Evolutionary conservation across 2,329 filamentous ascomycete genomes (phyloP).

Genomic region (Colletotrichum musae): DNA sequence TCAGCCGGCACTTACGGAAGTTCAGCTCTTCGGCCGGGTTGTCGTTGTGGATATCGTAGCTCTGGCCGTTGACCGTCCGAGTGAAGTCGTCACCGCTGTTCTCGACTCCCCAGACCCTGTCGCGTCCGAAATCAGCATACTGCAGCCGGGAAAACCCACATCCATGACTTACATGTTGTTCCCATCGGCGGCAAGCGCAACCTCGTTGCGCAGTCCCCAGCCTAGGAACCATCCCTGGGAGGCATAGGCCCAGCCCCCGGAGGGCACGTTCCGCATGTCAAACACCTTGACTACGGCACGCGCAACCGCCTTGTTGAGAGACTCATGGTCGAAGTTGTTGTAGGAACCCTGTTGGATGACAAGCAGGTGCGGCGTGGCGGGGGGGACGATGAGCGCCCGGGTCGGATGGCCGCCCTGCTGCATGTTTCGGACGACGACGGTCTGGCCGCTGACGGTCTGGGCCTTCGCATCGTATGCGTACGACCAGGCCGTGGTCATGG

Average conservation of each 20-base stretch:
- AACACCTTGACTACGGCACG: conserved; percentile 60
- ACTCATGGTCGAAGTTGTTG: conserved; percentile 55
- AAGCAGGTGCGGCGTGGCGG: conserved; percentile 53
- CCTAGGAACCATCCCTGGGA: conserved; percentile 56
- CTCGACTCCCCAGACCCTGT: conserved; percentile 65
- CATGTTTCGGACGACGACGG: conserved; percentile 56
- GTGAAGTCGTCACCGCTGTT: conserved; percentile 68
- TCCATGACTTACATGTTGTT: conserved; percentile 45
- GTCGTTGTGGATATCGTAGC: conserved; percentile 67
- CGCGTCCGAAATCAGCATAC: not conserved
- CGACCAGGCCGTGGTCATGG: conserved; percentile 61
- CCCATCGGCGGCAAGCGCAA: conserved; percentile 69
- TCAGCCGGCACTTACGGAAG: conserved; percentile 58
- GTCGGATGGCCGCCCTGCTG: conserved; percentile 57
- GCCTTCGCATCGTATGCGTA: conserved; percentile 70
- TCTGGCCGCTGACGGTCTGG: conserved; percentile 60
- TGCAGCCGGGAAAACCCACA: not conserved
- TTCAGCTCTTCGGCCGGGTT: conserved; percentile 78
- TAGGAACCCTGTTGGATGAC: conserved; percentile 57
- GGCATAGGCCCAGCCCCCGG: conserved; percentile 55
- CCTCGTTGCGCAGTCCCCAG: conserved; percentile 71
- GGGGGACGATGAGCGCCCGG: conserved; percentile 54
- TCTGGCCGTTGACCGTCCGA: conserved; percentile 59
- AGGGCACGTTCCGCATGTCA: conserved; percentile 53
- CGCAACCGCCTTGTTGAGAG: conserved; percentile 51